phyloP scores from a whole-genome alignment of 352 stramenopile species.

The Blastocystis hominis region DNA sequence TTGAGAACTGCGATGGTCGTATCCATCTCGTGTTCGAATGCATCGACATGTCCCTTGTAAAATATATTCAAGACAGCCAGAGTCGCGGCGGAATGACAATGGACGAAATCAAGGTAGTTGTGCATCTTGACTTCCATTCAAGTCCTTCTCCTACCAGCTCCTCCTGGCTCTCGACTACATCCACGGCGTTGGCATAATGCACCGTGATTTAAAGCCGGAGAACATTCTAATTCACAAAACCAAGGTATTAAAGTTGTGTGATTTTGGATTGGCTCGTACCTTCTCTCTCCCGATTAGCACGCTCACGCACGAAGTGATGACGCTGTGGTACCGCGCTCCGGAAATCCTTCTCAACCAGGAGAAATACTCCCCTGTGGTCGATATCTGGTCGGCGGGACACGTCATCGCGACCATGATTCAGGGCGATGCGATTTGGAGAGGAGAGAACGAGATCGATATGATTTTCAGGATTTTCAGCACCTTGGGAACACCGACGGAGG shows the following conservation, averaged over 20 bases:
- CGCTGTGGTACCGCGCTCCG: constrained; percentile 92
- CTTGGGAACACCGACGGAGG: constrained; percentile 88
- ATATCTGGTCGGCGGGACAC: constrained; percentile 75
- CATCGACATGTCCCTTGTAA: constrained; percentile 3
- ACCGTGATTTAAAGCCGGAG: constrained; percentile 89
- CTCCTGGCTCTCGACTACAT: constrained; percentile 73
- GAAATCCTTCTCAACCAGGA: constrained; percentile 91
- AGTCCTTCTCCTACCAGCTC: constrained; percentile 74
- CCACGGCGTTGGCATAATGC: constrained; percentile 76
- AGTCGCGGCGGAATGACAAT: constrained; percentile 67
- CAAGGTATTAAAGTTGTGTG: constrained; percentile 88
- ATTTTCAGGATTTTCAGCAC: constrained; percentile 64
- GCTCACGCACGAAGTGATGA: constrained; percentile 95
- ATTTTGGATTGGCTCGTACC: constrained; percentile 89
- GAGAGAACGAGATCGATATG: constrained; percentile 79
- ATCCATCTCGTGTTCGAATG: constrained; percentile 57
- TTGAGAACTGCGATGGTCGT: constrained; percentile 42
- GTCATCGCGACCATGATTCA: constrained; percentile 82
- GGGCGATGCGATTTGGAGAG: constrained; percentile 72
- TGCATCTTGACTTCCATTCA: background rate
- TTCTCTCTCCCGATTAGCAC: constrained; percentile 91
- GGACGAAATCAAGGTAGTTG: constrained; percentile 68
- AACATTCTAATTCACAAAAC: constrained; percentile 87
- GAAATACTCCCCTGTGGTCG: constrained; percentile 82
- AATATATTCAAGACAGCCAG: constrained; percentile 47